A percentile compares a stretch with the other conserved stretches of the same genome.
These are phyloP conservation scores for Leccinum longicurvipes DNA, from an alignment of 768 basidiomycete genomes.

Conservation along the genomic window DNA sequence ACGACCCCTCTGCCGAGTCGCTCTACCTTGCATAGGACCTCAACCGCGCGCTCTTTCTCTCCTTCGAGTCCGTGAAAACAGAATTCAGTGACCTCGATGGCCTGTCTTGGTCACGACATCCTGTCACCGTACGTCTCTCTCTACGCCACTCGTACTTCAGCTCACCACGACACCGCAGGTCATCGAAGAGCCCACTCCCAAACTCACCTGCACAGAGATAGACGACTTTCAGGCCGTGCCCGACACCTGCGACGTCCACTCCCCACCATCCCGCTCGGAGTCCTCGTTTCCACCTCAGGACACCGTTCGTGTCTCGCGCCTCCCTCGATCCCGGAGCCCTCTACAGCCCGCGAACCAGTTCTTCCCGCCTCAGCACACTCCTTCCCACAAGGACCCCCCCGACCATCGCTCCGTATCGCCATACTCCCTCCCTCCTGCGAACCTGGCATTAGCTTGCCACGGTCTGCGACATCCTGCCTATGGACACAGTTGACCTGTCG, in stretches of 20 bases:
- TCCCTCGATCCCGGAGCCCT: conserved; percentile 16
- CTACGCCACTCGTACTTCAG: not conserved
- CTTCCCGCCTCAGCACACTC: conserved; percentile 15
- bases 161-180: conserved; percentile 9
- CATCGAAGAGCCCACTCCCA: conserved; percentile 31
- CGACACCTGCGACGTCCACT: conserved; percentile 6
- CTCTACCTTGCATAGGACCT: conserved; percentile 22
- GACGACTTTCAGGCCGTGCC: conserved; percentile 9
- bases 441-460: conserved; percentile 13
- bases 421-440: conserved; percentile 4
- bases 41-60: conserved; percentile 30
- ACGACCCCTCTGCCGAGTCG: too few species aligned
- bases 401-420: conserved; percentile 3
- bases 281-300: conserved; percentile 37
- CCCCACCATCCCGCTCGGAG: conserved; percentile 34
- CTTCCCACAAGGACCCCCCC: conserved; percentile 12
- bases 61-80: conserved; percentile 55
- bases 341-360: conserved; percentile 27
- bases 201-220: conserved; percentile 18
- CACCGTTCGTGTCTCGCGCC: conserved; percentile 38
- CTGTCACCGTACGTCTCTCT: conserved; percentile 27
- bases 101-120: conserved; percentile 48
- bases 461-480: conserved; percentile 8
- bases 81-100: conserved; percentile 65
- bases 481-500: conserved; percentile 9